Evolutionary conservation across 768 basidiomycete genomes (phyloP).

Genomic region (Gymnopilus junonius): DNA sequence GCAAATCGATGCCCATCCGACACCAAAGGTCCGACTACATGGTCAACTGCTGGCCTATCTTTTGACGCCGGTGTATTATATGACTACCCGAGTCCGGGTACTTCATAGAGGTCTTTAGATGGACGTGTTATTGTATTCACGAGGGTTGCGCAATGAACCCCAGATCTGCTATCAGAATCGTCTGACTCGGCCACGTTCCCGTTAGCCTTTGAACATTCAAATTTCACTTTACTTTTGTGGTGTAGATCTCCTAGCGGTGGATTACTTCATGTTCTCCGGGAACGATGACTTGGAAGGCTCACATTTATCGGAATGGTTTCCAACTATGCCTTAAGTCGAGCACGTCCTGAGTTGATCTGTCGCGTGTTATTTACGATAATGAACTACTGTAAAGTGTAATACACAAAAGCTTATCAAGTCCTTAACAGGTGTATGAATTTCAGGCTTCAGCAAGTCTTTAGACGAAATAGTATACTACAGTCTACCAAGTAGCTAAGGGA

Average conservation of each 20-base stretch:
- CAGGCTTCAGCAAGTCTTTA: neutral
- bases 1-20: neutral
- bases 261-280: neutral
- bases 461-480: neutral
- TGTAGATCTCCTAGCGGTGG: neutral
- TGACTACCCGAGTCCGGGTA: neutral
- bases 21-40: neutral
- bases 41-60: neutral
- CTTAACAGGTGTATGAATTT: neutral
- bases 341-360: neutral
- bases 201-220: neutral
- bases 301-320: neutral
- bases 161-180: neutral
- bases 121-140: neutral
- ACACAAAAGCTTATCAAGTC: neutral
- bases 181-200: neutral
- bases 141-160: conserved; percentile 1
- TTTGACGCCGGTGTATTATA: neutral
- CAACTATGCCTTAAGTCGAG: neutral
- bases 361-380: neutral
- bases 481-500: neutral
- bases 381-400: neutral
- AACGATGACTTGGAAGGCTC: neutral
- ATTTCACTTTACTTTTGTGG: neutral
- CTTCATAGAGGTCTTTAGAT: neutral